Conservation (phyloP, 2,329 filamentous ascomycete genomes). For the Diaporthe sp. region DNA sequence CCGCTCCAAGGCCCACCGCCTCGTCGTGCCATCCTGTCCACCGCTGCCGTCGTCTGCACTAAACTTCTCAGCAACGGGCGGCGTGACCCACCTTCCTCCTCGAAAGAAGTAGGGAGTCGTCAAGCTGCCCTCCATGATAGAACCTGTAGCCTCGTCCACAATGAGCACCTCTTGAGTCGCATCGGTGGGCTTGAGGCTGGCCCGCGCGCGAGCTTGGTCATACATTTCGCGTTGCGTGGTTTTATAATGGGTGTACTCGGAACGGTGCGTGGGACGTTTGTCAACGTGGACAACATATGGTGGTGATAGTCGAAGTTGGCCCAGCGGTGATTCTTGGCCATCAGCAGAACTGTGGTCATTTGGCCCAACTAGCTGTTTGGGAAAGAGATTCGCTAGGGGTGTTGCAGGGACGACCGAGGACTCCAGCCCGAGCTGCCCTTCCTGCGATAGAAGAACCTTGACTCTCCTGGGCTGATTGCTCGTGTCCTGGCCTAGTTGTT, state of each 20-base stretch:
- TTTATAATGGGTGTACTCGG: constrained; percentile 85
- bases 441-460: constrained; percentile 62
- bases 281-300: constrained; percentile 59
- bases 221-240: constrained; percentile 82
- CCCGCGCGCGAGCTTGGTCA: constrained; percentile 72
- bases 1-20: constrained; percentile 84
- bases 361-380: constrained; percentile 62
- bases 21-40: constrained; percentile 84
- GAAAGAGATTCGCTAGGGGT: constrained; percentile 66
- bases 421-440: constrained; percentile 59
- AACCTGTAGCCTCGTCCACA: constrained; percentile 66
- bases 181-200: constrained; percentile 61
- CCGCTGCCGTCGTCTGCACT: constrained; percentile 64
- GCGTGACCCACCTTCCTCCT: constrained; percentile 81
- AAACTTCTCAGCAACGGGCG: constrained; percentile 64
- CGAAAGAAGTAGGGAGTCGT: constrained; percentile 87
- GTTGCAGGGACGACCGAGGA: constrained; percentile 49
- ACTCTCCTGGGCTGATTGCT: constrained; percentile 56
- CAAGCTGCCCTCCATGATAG: constrained; percentile 87
- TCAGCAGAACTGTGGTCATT: neutral
- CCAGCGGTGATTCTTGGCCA: constrained; percentile 12
- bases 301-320: constrained; percentile 40
- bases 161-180: constrained; percentile 77
- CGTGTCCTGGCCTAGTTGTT: constrained; percentile 39
- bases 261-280: constrained; percentile 50